Evolutionary conservation across 352 stramenopile species (phyloP).

Genomic region (Phytophthora chlamydospora): DNA sequence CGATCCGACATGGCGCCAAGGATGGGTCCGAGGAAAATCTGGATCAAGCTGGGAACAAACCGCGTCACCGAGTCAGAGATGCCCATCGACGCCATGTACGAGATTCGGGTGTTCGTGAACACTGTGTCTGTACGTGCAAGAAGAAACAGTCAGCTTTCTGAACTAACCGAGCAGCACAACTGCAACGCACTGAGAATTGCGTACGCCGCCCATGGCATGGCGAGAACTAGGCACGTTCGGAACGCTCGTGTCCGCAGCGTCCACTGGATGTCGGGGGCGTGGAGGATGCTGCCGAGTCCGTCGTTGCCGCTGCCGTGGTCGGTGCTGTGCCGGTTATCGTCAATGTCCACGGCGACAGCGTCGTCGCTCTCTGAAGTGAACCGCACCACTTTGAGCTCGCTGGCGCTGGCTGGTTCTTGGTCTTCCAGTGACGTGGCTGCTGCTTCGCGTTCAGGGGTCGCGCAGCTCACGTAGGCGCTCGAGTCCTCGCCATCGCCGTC

Average conservation of each 20-base stretch:
- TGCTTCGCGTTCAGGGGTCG: conserved; percentile 7
- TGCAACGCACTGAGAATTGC: conserved; percentile 62
- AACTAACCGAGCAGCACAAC: background rate
- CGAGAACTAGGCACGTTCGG: conserved; percentile 71
- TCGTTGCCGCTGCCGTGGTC: conserved; percentile 8
- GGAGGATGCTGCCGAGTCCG: conserved; percentile 4
- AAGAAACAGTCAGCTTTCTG: conserved; percentile 7
- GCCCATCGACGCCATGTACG: conserved; percentile 77
- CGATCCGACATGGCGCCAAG: conserved; percentile 75
- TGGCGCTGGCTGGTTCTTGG: background rate
- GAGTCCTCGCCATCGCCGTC: conserved; percentile 26
- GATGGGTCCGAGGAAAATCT: conserved; percentile 71
- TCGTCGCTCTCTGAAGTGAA: conserved; percentile 15
- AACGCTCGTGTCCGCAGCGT: conserved; percentile 34
- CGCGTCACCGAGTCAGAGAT: conserved; percentile 64
- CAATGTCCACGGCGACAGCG: conserved; percentile 17
- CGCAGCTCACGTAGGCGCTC: conserved; percentile 16
- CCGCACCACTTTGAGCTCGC: conserved; percentile 17
- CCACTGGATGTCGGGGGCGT: conserved; percentile 25
- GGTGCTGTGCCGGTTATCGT: background rate
- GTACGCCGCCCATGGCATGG: conserved; percentile 77
- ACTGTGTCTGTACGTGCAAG: conserved; percentile 54
- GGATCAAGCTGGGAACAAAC: conserved; percentile 68
- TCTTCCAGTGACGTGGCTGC: background rate
- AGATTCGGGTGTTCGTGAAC: conserved; percentile 67